Base-by-base conservation (phyloP, 78 protist species). In the Kipferlia bialata region DNA sequence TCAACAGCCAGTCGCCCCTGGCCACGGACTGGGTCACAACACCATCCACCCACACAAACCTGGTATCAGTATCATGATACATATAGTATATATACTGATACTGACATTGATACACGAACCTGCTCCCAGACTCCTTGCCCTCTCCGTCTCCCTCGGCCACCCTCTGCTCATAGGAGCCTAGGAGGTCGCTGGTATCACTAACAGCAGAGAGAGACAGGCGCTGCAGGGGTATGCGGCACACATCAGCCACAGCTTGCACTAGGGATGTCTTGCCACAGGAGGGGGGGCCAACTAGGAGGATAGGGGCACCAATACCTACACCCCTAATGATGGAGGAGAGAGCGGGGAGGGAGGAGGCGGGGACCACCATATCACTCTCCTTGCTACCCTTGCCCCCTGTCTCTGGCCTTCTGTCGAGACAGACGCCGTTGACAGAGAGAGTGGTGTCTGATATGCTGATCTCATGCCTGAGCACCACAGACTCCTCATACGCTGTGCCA, bases 41-140 rank as follows among this genome's bases (percentile, higher is more conserved):
- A 20, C 98, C 98, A 67, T 95, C 96, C 2, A 84, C 64, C 99
- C 99, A 97, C 81, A 80, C 93, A 60, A 93, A 93, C 18, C 79
- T 24, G 24, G 93, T 94, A 18, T 75, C 45, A 22, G 64, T 59
- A 16, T 62, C 33, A 6, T 62, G 48, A 10, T 5, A 5, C 48
- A 10, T 41, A 5, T 41, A 5, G 5, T 13, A 5, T 13, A 41
- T 5, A 10, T 13, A 10, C 22, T 5, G 22, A 10, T 10, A 5
- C 22, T 13, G 5, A 41, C 22, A 41, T 5, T 5, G 22, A 41
- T 41, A 41, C 5, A 41, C 48, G n/a, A n/a, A n/a, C n/a, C n/a
- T n/a, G n/a, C n/a, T n/a, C n/a, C n/a, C n/a, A n/a, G n/a, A n/a
- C n/a, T n/a, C n/a, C n/a, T n/a, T n/a, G n/a, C n/a, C n/a, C n/a